Conservation (phyloP, 768 basidiomycete species). For the Hypsizygus marmoreus region DNA sequence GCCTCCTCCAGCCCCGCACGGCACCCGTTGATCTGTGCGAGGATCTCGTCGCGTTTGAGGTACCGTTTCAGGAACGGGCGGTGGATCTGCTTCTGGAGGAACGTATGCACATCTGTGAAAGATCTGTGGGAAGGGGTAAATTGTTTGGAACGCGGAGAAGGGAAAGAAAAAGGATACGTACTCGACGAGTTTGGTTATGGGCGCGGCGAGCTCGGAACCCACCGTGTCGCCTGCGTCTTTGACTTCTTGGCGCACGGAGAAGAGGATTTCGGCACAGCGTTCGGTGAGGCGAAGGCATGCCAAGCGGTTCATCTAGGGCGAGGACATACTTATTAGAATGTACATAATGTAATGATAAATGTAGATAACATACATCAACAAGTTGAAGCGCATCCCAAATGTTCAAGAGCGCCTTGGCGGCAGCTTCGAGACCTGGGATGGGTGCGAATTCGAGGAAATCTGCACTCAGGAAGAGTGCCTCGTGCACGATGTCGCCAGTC, state of each 20-base stretch:
- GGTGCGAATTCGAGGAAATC: constrained; percentile 53
- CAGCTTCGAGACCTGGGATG: constrained; percentile 53
- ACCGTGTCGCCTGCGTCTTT: constrained; percentile 56
- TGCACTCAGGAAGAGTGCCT: constrained; percentile 40
- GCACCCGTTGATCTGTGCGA: constrained; percentile 51
- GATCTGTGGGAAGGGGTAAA: constrained; percentile 26
- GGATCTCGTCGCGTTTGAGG: constrained; percentile 71
- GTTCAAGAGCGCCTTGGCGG: constrained; percentile 50
- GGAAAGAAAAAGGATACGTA: constrained; percentile 26
- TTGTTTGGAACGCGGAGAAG: background rate
- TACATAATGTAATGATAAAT: background rate
- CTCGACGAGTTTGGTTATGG: constrained; percentile 55
- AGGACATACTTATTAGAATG: background rate
- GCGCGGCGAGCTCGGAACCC: constrained; percentile 47
- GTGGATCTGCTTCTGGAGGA: constrained; percentile 60
- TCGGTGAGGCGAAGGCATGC: constrained; percentile 72
- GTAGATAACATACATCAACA: constrained; percentile 69
- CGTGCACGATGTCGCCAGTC: constrained; percentile 43
- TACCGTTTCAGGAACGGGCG: constrained; percentile 80
- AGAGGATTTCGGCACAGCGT: constrained; percentile 68
- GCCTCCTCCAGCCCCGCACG: constrained; percentile 59
- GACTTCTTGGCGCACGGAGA: constrained; percentile 65
- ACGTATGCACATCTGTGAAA: constrained; percentile 44
- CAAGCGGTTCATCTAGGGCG: constrained; percentile 60
- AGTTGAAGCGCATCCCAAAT: constrained; percentile 68